Evolutionary conservation across 352 stramenopile species (phyloP), one percentile per base, ranked within the genome.

Genomic region (Halophytophthora polymorphica): DNA sequence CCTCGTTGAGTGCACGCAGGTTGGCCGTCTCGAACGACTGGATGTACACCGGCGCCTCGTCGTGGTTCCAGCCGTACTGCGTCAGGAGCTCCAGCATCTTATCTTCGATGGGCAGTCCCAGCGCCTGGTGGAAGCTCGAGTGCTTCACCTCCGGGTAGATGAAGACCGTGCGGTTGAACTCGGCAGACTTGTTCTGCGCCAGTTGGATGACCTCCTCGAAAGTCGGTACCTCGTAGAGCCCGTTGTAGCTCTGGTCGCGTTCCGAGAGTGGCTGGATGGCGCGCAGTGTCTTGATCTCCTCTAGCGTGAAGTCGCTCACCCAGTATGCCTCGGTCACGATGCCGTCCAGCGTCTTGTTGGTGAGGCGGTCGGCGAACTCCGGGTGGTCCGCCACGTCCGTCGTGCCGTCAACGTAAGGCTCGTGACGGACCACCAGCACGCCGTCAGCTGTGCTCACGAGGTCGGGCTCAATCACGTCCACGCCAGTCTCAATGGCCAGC

Each of bases 381-480:
- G 82, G 66, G 45, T 73, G 76, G 33, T 76, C 64, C 29, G 69
- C 58, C n/a, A 97, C 76, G 71, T 98, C 76, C 6, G 92, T 97
- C 29, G 92, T 97, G 31, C 72, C 66, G 56, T 90, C 84, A 45
- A 98, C 80, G 75, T 96, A 90, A 2, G 92, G 64, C 47, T 92
- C 83, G 66, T 98, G 92, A 12, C 88, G 76, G 23, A 77, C 79
- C 33, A 97, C 61, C 15, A 97, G 71, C 38, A 90, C 62, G 28
- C 73, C 70, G 58, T 96, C 87, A 50, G 86, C 89, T 17, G 88
- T 96, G 19, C 72, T 74, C 1, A 96, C 86, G 45, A 98, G 71
- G 65, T 98, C 90, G 12, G 89, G 83, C 67, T 98, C 89, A 35
- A 97, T 97, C 47, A 88, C 94, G 60, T 97, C 85, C 13, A 93